Percentiles rank a stretch among this genome's conserved stretches.
Evolutionary conservation across 192 early-diverging fungal species (phyloP).

Genomic region (Jimgerdemannia lactiflua): DNA sequence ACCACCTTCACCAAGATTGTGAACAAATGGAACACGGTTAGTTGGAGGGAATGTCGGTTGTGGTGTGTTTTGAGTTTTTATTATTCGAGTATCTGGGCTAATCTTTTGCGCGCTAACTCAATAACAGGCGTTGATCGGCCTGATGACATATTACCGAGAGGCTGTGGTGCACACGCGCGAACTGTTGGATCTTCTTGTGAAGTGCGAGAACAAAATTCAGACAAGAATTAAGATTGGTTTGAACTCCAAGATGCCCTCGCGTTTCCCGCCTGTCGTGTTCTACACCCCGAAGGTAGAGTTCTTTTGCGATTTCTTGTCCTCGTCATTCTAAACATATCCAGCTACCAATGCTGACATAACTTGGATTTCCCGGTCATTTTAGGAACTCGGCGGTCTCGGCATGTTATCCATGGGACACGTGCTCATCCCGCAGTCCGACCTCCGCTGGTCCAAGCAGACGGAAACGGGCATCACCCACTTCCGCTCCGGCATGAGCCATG

Average conservation of each 20-base stretch:
- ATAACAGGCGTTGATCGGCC: slow-evolving; percentile 66
- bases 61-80: slow-evolving; percentile 11
- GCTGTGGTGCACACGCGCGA: slow-evolving; percentile 98
- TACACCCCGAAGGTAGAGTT: slow-evolving; percentile 30
- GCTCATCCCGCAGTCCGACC: slow-evolving; percentile 94
- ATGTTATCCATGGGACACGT: slow-evolving; percentile 99
- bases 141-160: slow-evolving; percentile 99
- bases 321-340: too few relatives aligned
- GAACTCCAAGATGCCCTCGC: slow-evolving; percentile 97
- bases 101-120: slow-evolving; percentile 36
- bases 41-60: too few relatives aligned
- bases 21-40: slow-evolving; percentile 89
- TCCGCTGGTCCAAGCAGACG: slow-evolving; percentile 97
- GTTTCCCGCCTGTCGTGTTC: slow-evolving; percentile 95
- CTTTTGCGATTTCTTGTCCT: background rate
- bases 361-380: slow-evolving; percentile 14
- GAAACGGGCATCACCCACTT: slow-evolving; percentile 97
- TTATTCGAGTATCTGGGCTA: background rate
- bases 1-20: slow-evolving; percentile 99
- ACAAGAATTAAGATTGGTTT: slow-evolving; percentile 99
- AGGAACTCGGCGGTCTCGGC: slow-evolving; percentile 92
- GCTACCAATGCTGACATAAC: background rate
- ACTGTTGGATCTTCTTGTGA: slow-evolving; percentile 94
- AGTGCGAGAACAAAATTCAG: slow-evolving; percentile 99
- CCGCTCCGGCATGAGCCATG: slow-evolving; percentile 97